These are phyloP conservation scores for Domatiomyces globalis DNA, from an alignment of 2,329 filamentous ascomycete genomes.

Conservation along the genomic window DNA sequence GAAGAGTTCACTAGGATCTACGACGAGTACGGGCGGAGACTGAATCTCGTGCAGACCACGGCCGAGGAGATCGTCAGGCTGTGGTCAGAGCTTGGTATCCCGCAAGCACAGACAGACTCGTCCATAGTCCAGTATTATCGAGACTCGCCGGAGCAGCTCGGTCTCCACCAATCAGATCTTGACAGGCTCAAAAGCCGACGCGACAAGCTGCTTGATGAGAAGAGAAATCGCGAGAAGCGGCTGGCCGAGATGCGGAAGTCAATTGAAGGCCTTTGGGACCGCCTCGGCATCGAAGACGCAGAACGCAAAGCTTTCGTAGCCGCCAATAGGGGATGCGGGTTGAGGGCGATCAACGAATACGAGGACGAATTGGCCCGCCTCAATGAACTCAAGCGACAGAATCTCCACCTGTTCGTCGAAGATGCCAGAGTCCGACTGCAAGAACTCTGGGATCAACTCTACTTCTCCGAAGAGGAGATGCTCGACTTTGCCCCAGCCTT, in stretches of 20 bases:
- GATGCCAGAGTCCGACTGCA: conserved; percentile 82
- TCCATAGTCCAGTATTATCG: conserved; percentile 79
- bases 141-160: conserved; percentile 83
- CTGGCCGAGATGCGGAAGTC: conserved; percentile 60
- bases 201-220: conserved; percentile 77
- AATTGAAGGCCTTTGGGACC: conserved; percentile 82
- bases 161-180: conserved; percentile 78
- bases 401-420: conserved; percentile 89
- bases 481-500: conserved; percentile 94
- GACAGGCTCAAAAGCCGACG: conserved; percentile 55
- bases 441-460: conserved; percentile 86
- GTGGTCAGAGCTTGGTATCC: conserved; percentile 90
- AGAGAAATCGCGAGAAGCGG: conserved; percentile 64
- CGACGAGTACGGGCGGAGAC: conserved; percentile 81
- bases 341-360: conserved; percentile 88
- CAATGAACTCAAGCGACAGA: conserved; percentile 87
- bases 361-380: conserved; percentile 77
- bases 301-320: conserved; percentile 79
- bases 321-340: conserved; percentile 74
- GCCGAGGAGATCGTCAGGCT: conserved; percentile 81
- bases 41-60: conserved; percentile 58
- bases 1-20: conserved; percentile 87
- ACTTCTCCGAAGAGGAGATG: conserved; percentile 97
- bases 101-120: conserved; percentile 80
- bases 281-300: conserved; percentile 64